Base-by-base conservation (phyloP, 2,329 filamentous ascomycete genomes). In the Pseudocercospora crystallina region DNA sequence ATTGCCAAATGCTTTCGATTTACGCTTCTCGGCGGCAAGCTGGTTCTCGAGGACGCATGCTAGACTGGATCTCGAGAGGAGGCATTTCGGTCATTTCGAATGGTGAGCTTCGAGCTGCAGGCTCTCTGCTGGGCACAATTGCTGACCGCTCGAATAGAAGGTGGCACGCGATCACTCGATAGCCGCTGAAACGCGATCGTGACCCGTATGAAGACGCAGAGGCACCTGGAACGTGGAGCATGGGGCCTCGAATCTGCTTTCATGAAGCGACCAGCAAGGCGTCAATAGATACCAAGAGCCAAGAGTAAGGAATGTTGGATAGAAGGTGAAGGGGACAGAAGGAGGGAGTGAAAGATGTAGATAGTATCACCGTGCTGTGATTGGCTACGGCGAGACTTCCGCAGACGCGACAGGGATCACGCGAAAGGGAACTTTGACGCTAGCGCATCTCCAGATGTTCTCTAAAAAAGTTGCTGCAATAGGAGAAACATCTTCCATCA, bases 401-500 rank as follows among this genome's bases (percentile, higher is more conserved):
- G 20, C 20, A 26, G 7, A 26, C 20, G 20, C 20, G 20, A 26
- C 20, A 26, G 20, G 20, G 20, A 26, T 26, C 20, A 26, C 20
- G 20, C 20, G 40, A 42, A 14, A 30, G 12, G 29, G 26, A 32
- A 32, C 35, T 12, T n/a, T 17, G 39, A 32, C 10, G 40, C 39
- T 38, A 37, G 38, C 13, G 32, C 33, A 31, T 49, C 43, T 30
- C 17, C 39, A 26, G 7, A 4, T 26, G 20, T 4, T 26, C 20
- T 26, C 20, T 26, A 51, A 52, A 47, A 48, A 44, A 39, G 42
- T 49, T 53, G 20, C 20, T 26, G 20, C 49, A 20, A 52, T 43
- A 52, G 43, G 49, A 52, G 43, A 42, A 26, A 34, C 36, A 17
- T 31, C 11, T 38, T 31, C 17, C 41, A 43, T 49, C 39, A 49